Evolutionary conservation across 2,329 filamentous ascomycete species (phyloP).

Genomic region (Ceratocystis alfenasii): DNA sequence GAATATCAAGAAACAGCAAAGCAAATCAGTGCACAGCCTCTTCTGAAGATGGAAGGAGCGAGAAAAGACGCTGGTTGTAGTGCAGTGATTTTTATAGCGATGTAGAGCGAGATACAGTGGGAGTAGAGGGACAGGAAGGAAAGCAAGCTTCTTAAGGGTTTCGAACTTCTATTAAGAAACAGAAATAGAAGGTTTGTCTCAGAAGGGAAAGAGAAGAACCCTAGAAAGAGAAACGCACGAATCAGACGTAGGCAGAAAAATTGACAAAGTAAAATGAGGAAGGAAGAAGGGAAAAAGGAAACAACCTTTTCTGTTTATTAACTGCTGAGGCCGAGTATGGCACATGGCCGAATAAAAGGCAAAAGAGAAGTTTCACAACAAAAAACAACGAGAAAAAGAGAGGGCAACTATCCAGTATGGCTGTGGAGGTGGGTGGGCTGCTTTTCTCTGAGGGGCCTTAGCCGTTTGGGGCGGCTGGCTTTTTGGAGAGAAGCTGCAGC

Average conservation of each 20-base stretch:
- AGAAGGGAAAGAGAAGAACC: background rate
- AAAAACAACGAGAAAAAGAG: background rate
- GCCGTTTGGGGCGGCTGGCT: background rate
- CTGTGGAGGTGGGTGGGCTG: background rate
- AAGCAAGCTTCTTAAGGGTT: background rate
- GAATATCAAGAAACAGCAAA: background rate
- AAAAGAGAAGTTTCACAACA: background rate
- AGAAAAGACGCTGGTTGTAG: no score
- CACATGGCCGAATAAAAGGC: background rate
- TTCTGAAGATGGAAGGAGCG: background rate
- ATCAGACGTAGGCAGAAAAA: background rate
- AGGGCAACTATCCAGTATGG: background rate
- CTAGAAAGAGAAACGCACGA: constrained; percentile 1
- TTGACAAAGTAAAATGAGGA: background rate
- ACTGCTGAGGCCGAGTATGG: background rate
- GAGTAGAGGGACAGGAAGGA: background rate
- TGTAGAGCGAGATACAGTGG: background rate
- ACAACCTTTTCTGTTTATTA: background rate
- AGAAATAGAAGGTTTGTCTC: constrained; percentile 2
- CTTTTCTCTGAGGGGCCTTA: background rate
- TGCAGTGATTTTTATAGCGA: no score
- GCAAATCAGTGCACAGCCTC: background rate
- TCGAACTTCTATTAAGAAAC: background rate
- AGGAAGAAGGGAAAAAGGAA: background rate
- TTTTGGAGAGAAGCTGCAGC: constrained; percentile 1